Evolutionary conservation across 2,329 filamentous ascomycete genomes (phyloP), one percentile per base, ranked within the genome.

Genomic region (Conoideocrella luteorostrata): DNA sequence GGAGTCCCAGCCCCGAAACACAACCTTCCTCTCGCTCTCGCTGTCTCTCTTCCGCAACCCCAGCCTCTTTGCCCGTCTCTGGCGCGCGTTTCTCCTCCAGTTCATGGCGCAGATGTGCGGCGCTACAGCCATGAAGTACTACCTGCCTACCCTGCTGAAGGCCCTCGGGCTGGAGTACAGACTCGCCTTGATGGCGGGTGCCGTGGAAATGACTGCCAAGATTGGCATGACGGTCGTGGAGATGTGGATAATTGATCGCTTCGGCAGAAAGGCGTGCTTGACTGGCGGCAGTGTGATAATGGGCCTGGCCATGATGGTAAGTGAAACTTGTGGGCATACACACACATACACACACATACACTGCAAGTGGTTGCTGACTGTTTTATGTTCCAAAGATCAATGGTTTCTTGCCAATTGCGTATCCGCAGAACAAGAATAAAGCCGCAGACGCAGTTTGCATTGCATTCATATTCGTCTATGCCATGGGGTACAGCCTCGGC

Each of bases 61-160:
- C 12, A 59, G 66, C 11, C 60, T 80, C 1, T 73, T 72, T 52
- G 64, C 69, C 12, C 66, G 77, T 1, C 62, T 80, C 12, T 80
- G 77, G 77, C 68, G 76, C 15, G 74, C 75, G 1, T 67, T 73
- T 0, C 59, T 78, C 2, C 63, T 80, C 5, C 75, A 79, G 54
- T 79, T 80, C 57, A 74, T 80, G 71, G 72, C 74, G 0, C 74
- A 78, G 50, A 75, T 79, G 71, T 78, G 74, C 50, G 76, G 77
- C 17, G 74, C 75, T 12, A 74, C 75, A 0, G 75, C 74, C 3
- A 78, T 80, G 65, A 79, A 80, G 51, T 79, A 80, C 51, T 79
- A 79, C 50, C 65, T 80, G 0, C 76, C 76, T 0, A 70, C 68
- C 0, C 70, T 78, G 7, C 72, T 80, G 46, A 57, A 65, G 41